Percentiles rank a stretch among this genome's conserved stretches.
These are phyloP conservation scores for Cyberlindnera samutprakarnensis DNA, from an alignment of 805 yeast species.

Conservation along the genomic window DNA sequence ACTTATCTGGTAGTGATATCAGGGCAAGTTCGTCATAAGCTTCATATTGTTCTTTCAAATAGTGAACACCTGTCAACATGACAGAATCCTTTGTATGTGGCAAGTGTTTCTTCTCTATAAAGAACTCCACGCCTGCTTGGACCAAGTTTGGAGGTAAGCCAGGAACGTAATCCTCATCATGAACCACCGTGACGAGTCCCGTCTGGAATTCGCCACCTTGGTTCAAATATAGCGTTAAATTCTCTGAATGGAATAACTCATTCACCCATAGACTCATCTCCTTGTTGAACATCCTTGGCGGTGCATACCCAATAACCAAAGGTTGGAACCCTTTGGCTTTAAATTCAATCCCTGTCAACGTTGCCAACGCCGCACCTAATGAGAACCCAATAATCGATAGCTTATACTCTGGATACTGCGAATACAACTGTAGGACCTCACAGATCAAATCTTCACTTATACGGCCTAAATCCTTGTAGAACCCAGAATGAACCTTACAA, in stretches of 20 bases:
- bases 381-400: slow-evolving; percentile 67
- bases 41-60: slow-evolving; percentile 1
- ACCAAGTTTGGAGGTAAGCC: slow-evolving; percentile 41
- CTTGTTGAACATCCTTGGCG: slow-evolving; percentile 58
- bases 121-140: slow-evolving; percentile 29
- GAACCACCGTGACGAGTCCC: slow-evolving; percentile 49
- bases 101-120: slow-evolving; percentile 27
- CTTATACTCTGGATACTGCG: slow-evolving; percentile 38
- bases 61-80: slow-evolving; percentile 7
- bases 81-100: slow-evolving; percentile 25
- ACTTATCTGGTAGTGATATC: neutral
- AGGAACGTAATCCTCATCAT: slow-evolving; percentile 53
- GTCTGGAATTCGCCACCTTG: slow-evolving; percentile 9
- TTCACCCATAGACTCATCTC: slow-evolving; percentile 48
- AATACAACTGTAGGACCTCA: slow-evolving; percentile 27
- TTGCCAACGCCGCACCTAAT: slow-evolving; percentile 66
- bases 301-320: slow-evolving; percentile 50
- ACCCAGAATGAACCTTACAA: slow-evolving; percentile 63
- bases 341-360: slow-evolving; percentile 57
- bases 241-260: slow-evolving; percentile 33
- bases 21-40: too few relatives aligned
- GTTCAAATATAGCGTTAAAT: slow-evolving; percentile 18
- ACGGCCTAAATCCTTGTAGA: slow-evolving; percentile 38
- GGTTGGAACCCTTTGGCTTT: slow-evolving; percentile 47
- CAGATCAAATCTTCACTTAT: slow-evolving; percentile 26